Percentiles rank a stretch among this genome's conserved stretches.
Conservation (phyloP, 345 rosid genomes). For the Lumnitzera littorea region DNA sequence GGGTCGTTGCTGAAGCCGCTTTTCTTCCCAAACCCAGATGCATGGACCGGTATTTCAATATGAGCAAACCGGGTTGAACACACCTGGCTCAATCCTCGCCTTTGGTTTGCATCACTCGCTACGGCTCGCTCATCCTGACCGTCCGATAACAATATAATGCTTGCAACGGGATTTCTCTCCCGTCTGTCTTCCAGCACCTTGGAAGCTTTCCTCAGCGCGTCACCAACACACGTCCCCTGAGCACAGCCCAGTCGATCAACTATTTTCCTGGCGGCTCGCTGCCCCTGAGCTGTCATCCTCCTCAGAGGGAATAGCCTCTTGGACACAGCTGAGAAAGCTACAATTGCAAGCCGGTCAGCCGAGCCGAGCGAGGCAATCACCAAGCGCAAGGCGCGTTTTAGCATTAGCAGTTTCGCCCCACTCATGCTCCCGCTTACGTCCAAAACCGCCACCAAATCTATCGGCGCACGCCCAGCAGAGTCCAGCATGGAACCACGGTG, state of each 20-base stretch:
- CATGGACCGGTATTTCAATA: slow-evolving; percentile 62
- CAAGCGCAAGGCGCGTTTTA: slow-evolving; percentile 64
- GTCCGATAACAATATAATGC: slow-evolving; percentile 60
- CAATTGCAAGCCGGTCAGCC: slow-evolving; percentile 65
- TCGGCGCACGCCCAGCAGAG: slow-evolving; percentile 47
- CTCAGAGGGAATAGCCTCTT: slow-evolving; percentile 58
- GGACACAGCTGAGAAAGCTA: slow-evolving; percentile 43
- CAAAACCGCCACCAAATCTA: slow-evolving; percentile 69
- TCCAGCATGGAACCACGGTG: slow-evolving; percentile 19
- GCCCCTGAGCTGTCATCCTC: slow-evolving; percentile 78
- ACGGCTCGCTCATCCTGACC: slow-evolving; percentile 37
- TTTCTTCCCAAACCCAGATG: slow-evolving; percentile 41
- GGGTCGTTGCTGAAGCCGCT: slow-evolving; percentile 48
- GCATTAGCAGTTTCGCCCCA: slow-evolving; percentile 49
- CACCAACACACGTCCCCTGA: slow-evolving; percentile 46
- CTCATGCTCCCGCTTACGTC: slow-evolving; percentile 57
- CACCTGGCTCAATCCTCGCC: slow-evolving; percentile 21
- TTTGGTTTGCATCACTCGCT: slow-evolving; percentile 14
- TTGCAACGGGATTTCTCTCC: slow-evolving; percentile 65
- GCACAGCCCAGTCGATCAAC: slow-evolving; percentile 54
- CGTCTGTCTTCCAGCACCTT: slow-evolving; percentile 81
- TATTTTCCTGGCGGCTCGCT: slow-evolving; percentile 45
- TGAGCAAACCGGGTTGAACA: slow-evolving; percentile 63
- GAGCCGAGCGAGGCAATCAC: slow-evolving; percentile 59
- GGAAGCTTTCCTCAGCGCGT: slow-evolving; percentile 68